phyloP scores from a whole-genome alignment of 2,329 filamentous ascomycete genomes.

The Exophiala viscosa region DNA sequence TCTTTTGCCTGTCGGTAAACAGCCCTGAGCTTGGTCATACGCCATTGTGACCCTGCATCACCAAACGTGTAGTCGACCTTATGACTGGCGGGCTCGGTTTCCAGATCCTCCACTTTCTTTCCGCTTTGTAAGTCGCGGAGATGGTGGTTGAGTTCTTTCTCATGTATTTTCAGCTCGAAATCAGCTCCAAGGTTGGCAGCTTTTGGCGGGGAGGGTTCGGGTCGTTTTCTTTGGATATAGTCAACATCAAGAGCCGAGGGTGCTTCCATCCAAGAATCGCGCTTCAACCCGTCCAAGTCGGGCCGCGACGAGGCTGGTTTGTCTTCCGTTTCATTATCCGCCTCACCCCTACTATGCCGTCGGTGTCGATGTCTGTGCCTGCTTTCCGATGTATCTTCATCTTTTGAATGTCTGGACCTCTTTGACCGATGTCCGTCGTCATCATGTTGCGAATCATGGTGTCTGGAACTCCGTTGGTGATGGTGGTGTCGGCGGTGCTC shows the following conservation, averaged over 20 bases:
- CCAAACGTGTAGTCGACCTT: constrained; percentile 81
- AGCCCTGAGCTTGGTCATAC: constrained; percentile 89
- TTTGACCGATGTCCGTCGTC: constrained; percentile 46
- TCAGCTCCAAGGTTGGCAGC: constrained; percentile 49
- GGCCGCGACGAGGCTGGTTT: constrained; percentile 33
- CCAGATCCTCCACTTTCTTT: constrained; percentile 52
- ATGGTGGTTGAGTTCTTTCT: constrained; percentile 75
- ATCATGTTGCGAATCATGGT: constrained; percentile 49
- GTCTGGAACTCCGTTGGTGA: constrained; percentile 37
- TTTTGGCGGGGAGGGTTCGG: constrained; percentile 43
- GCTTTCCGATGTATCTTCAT: constrained; percentile 17
- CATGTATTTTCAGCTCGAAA: constrained; percentile 68
- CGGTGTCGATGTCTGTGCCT: constrained; percentile 35
- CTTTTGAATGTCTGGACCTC: constrained; percentile 41
- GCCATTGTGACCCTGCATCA: constrained; percentile 85
- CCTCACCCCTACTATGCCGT: constrained; percentile 28
- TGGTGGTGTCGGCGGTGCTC: constrained; percentile 27
- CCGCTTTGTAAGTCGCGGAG: constrained; percentile 57
- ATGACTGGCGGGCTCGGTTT: constrained; percentile 46
- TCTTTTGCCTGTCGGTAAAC: constrained; percentile 79
- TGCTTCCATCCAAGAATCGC: constrained; percentile 94
- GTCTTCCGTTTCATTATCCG: constrained; percentile 23
- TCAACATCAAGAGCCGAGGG: constrained; percentile 79
- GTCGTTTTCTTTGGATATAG: constrained; percentile 59
- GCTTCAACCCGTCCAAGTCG: constrained; percentile 46